phyloP scores from a whole-genome alignment of 106 monocot species.

The Acanthochlamys bracteata region DNA sequence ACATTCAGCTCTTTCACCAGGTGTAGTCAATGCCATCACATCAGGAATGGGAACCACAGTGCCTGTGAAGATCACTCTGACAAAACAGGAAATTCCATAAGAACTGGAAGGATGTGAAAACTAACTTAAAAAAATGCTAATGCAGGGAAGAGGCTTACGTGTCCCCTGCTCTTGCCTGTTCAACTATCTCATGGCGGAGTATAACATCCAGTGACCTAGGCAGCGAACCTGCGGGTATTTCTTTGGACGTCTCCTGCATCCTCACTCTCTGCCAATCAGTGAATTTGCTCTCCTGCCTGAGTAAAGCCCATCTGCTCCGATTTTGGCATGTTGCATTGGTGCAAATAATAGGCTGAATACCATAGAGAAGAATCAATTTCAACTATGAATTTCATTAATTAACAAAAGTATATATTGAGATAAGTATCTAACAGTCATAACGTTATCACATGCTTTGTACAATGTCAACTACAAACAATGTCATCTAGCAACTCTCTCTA shows the following conservation, averaged over 20 bases:
- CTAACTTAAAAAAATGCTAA: not conserved
- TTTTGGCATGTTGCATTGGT: conserved; percentile 73
- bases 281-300: conserved; percentile 97
- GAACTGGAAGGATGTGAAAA: not conserved
- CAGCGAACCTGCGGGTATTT: conserved; percentile 97
- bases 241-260: conserved; percentile 97
- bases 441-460: too few species aligned
- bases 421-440: too few species aligned
- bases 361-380: not conserved
- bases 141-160: conserved; percentile 40
- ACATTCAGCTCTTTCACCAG: conserved; percentile 93
- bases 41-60: conserved; percentile 88
- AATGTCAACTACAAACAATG: too few species aligned
- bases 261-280: conserved; percentile 94
- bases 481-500: too few species aligned
- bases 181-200: conserved; percentile 94
- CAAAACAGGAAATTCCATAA: not conserved
- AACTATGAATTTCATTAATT: not conserved
- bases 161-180: conserved; percentile 96
- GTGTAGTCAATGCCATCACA: conserved; percentile 87
- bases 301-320: conserved; percentile 73
- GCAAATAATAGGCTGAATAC: conserved; percentile 84
- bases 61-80: conserved; percentile 84
- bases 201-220: conserved; percentile 92
- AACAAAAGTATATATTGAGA: too few species aligned